phyloP scores from a whole-genome alignment of 2,329 filamentous ascomycete species.

The Plectosphaerella plurivora region DNA sequence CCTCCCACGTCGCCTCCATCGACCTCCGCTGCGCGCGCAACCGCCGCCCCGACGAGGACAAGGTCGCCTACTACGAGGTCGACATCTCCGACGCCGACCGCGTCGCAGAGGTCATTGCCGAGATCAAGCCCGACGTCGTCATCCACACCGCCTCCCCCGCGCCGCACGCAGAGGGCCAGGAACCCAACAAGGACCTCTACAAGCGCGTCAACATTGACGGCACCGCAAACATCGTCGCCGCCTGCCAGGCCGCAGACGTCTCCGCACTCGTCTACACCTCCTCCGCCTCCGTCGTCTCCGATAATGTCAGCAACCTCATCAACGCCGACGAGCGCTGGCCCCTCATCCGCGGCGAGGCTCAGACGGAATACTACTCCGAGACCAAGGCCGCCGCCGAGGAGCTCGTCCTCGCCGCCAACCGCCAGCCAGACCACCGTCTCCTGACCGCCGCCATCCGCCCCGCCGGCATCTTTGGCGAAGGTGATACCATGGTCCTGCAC shows the following conservation, averaged over 20 bases:
- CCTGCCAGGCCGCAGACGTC: conserved; percentile 65
- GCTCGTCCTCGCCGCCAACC: conserved; percentile 73
- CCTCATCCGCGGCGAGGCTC: conserved; percentile 63
- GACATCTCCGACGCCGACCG: conserved; percentile 68
- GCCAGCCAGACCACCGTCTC: conserved; percentile 54
- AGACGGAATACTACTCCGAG: conserved; percentile 82
- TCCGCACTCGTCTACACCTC: conserved; percentile 88
- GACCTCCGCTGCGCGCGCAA: conserved; percentile 70
- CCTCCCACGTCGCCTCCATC: conserved; percentile 59
- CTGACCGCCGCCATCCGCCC: conserved; percentile 80
- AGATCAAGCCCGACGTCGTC: conserved; percentile 72
- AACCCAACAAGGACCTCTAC: conserved; percentile 58
- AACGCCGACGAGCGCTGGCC: conserved; percentile 85
- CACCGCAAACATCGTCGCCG: conserved; percentile 72
- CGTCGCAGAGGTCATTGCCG: conserved; percentile 59
- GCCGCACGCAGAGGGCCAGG: conserved; percentile 43
- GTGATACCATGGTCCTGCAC: conserved; percentile 72
- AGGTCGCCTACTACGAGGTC: conserved; percentile 66
- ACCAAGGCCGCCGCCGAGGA: conserved; percentile 86
- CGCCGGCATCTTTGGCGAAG: conserved; percentile 86
- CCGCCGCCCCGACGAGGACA: conserved; percentile 50
- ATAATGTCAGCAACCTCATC: conserved; percentile 72
- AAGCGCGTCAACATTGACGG: conserved; percentile 85
- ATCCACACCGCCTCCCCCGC: conserved; percentile 83
- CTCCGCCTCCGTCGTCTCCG: conserved; percentile 80